These are phyloP conservation scores for Saccharomycopsis sp. DNA, from an alignment of 805 yeast genomes.

Conservation along the genomic window DNA sequence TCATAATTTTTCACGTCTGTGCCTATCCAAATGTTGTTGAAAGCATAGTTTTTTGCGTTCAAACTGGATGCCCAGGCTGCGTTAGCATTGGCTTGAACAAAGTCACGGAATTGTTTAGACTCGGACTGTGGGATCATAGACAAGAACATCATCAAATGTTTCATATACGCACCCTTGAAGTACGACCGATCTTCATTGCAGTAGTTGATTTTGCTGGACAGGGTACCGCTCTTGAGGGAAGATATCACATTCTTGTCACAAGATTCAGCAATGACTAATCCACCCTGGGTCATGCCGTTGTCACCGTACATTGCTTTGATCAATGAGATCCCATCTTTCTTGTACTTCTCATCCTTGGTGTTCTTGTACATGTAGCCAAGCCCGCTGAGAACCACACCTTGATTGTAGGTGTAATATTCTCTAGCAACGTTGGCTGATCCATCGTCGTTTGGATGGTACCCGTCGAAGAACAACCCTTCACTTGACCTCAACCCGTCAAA, in stretches of 20 bases:
- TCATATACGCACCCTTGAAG: conserved; percentile 6
- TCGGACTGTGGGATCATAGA: not conserved
- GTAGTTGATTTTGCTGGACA: not conserved
- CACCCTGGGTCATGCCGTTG: not conserved
- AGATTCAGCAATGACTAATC: conserved; percentile 1
- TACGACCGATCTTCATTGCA: not conserved
- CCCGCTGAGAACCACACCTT: conserved; percentile 3
- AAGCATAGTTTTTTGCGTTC: not conserved
- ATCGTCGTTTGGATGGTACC: conserved; percentile 1
- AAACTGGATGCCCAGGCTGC: not conserved
- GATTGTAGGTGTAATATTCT: conserved; percentile 2
- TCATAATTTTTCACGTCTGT: not conserved
- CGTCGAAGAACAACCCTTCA: conserved; percentile 3
- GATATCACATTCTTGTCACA: not conserved
- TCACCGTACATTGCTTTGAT: not conserved
- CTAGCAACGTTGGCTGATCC: not conserved
- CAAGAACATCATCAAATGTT: not conserved
- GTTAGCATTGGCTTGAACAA: not conserved
- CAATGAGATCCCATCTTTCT: not conserved
- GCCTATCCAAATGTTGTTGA: not conserved
- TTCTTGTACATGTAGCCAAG: not conserved
- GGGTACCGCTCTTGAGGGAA: not conserved
- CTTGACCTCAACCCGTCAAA: not conserved
- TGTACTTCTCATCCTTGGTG: conserved; percentile 1
- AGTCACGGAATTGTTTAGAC: not conserved